These are phyloP conservation scores for Stevia rebaudiana DNA, from an alignment of 140 eudicot genomes.

Conservation along the genomic window DNA sequence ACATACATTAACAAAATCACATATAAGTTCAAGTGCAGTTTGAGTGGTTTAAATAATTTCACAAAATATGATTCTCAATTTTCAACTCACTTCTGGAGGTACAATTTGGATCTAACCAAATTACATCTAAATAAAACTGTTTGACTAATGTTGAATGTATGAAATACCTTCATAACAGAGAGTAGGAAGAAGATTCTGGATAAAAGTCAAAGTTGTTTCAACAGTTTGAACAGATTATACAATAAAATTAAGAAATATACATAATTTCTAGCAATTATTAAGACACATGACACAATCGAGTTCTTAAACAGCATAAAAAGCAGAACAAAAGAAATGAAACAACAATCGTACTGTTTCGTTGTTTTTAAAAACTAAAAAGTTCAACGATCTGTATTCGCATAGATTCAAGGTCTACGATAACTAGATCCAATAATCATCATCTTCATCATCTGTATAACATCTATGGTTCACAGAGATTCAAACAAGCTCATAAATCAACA, in stretches of 20 bases:
- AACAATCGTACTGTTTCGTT: background rate
- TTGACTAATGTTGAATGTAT: background rate
- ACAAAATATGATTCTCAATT: no score
- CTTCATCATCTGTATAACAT: background rate
- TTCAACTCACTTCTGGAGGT: background rate
- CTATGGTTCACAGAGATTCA: background rate
- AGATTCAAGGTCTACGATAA: conserved; percentile 10
- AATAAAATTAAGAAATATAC: background rate
- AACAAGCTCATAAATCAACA: background rate
- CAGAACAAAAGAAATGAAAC: background rate
- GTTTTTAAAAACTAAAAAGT: background rate
- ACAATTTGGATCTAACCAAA: background rate
- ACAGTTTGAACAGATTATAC: background rate
- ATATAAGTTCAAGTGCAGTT: background rate
- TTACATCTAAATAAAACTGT: background rate
- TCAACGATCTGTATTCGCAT: background rate
- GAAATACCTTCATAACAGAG: no score
- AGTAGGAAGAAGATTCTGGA: background rate
- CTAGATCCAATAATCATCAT: conserved; percentile 12
- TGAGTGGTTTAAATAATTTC: background rate
- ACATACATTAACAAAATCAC: background rate
- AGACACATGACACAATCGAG: background rate
- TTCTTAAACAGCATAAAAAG: background rate
- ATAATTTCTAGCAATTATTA: background rate
- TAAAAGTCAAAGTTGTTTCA: background rate